phyloP scores from a whole-genome alignment of 805 yeast genomes.

The Diddensiella transvaalensis region DNA sequence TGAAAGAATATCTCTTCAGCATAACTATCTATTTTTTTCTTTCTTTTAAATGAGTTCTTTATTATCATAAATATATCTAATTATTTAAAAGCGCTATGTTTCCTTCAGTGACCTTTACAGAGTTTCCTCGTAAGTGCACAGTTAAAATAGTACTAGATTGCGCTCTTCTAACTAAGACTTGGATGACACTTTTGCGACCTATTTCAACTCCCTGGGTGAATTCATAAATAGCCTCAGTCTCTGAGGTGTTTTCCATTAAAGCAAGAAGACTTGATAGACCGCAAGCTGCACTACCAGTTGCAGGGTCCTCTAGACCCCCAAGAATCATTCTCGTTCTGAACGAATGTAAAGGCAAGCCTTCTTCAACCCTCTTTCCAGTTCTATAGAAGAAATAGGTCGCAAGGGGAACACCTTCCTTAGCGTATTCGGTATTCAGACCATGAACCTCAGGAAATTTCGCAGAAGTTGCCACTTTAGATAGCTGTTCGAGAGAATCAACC shows the following conservation, averaged over 20 bases:
- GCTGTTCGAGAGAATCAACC: neutral
- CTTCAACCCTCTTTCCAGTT: neutral
- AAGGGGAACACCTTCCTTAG: neutral
- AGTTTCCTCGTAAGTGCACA: neutral
- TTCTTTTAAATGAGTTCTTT: neutral
- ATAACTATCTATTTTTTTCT: neutral
- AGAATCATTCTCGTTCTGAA: constrained; percentile 9
- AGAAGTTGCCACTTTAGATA: neutral
- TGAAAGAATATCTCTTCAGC: constrained; percentile 10
- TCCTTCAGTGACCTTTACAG: neutral
- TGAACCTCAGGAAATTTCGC: neutral
- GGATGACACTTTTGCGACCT: constrained; percentile 3
- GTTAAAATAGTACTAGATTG: neutral
- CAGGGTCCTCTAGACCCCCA: constrained; percentile 10
- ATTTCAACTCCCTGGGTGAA: constrained; percentile 13
- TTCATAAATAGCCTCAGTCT: neutral
- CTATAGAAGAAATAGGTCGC: neutral
- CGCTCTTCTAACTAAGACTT: neutral
- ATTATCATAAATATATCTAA: too few relatives aligned
- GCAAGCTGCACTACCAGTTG: constrained; percentile 12
- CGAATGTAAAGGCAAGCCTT: neutral
- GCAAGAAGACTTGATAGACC: neutral
- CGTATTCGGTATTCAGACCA: neutral
- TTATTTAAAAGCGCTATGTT: neutral
- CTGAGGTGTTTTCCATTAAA: neutral